phyloP scores from a whole-genome alignment of 495 filamentous ascomycete species.

The Lasiosphaeria ovina region DNA sequence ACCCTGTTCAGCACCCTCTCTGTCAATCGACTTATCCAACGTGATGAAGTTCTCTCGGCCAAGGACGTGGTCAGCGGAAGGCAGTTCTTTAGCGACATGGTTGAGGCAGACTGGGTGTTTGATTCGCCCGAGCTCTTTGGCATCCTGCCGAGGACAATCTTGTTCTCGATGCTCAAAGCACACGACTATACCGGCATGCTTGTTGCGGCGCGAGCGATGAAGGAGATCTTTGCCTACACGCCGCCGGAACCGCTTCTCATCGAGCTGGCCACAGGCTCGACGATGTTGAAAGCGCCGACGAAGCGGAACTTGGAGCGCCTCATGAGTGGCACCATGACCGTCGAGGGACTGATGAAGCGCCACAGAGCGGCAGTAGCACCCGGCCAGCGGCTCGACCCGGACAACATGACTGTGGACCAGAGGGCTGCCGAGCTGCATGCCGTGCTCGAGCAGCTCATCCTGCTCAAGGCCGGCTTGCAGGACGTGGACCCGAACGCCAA shows the following conservation, averaged over 20 bases:
- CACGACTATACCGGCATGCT: conserved; percentile 54
- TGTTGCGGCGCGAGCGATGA: conserved; percentile 58
- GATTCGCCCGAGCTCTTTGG: conserved; percentile 32
- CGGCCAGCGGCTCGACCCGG: conserved; percentile 18
- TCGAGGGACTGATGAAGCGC: conserved; percentile 31
- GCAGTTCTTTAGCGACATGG: conserved; percentile 61
- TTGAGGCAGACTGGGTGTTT: conserved; percentile 36
- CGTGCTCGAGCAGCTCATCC: conserved; percentile 32
- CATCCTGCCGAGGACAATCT: conserved; percentile 40
- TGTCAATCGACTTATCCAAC: conserved; percentile 39
- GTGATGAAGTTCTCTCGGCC: conserved; percentile 39
- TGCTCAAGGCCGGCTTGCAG: conserved; percentile 44
- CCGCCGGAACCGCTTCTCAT: conserved; percentile 42
- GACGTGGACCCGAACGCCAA: conserved; percentile 33
- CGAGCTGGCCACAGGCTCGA: conserved; percentile 39
- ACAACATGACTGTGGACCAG: conserved; percentile 25
- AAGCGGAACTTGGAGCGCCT: conserved; percentile 33
- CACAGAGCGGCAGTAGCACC: conserved; percentile 18
- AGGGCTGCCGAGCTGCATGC: conserved; percentile 23
- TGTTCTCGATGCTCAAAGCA: conserved; percentile 46
- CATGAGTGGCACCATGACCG: conserved; percentile 28
- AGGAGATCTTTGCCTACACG: conserved; percentile 50
- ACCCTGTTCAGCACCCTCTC: conserved; percentile 59
- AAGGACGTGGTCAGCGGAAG: conserved; percentile 54
- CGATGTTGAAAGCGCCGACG: conserved; percentile 34